phyloP scores from a whole-genome alignment of 2,329 filamentous ascomycete genomes.

The Fusarium transvaalense region DNA sequence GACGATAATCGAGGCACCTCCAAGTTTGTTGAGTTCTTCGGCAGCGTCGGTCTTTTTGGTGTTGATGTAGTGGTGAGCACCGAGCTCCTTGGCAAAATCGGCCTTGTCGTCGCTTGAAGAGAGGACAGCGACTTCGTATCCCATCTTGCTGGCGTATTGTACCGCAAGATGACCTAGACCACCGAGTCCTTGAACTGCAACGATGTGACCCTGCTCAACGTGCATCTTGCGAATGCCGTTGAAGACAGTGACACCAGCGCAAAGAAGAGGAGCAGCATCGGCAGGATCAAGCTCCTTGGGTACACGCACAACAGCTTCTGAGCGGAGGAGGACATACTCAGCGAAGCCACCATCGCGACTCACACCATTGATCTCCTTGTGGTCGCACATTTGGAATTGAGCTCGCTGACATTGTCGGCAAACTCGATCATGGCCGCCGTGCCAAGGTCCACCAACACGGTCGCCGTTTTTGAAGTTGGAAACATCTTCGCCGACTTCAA shows the following conservation, averaged over 20 bases:
- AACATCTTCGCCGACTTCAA: conserved; percentile 68
- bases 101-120: conserved; percentile 75
- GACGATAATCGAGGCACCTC: conserved; percentile 72
- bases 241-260: conserved; percentile 74
- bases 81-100: conserved; percentile 69
- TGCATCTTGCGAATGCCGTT: conserved; percentile 68
- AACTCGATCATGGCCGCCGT: conserved; percentile 67
- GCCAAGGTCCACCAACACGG: conserved; percentile 67
- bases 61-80: conserved; percentile 62
- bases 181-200: conserved; percentile 76
- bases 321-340: conserved; percentile 71
- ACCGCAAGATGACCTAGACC: conserved; percentile 83
- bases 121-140: conserved; percentile 77
- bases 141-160: conserved; percentile 81
- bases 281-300: conserved; percentile 65
- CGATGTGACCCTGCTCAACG: conserved; percentile 64
- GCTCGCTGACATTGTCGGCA: conserved; percentile 74
- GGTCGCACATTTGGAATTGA: conserved; percentile 76
- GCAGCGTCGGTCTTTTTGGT: conserved; percentile 64
- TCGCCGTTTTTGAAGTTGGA: conserved; percentile 72
- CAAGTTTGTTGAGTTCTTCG: conserved; percentile 65
- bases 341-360: conserved; percentile 75
- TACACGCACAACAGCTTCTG: conserved; percentile 70
- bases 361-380: conserved; percentile 73
- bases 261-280: conserved; percentile 70